These are phyloP conservation scores for Francoa sonchifolia DNA, from an alignment of 441 rosid species.

Conservation along the genomic window DNA sequence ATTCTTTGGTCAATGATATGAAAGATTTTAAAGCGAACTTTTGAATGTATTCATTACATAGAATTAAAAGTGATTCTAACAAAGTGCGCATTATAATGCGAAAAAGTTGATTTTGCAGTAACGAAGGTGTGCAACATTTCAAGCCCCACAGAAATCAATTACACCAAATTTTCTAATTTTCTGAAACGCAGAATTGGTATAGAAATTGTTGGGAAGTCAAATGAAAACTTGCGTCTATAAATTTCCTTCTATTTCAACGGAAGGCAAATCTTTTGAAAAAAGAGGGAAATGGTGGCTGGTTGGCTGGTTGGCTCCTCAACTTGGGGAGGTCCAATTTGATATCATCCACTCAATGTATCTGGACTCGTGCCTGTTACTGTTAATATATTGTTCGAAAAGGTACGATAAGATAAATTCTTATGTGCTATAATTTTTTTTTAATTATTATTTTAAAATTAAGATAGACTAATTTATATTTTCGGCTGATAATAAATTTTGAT, in stretches of 20 bases:
- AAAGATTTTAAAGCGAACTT: conserved; percentile 10
- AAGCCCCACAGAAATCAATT: conserved; percentile 24
- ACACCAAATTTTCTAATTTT: too few species aligned
- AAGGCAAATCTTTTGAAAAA: conserved; percentile 1
- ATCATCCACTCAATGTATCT: background rate
- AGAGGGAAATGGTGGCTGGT: conserved; percentile 2
- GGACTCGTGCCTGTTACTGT: conserved; percentile 1
- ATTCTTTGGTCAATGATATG: too few species aligned
- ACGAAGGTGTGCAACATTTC: conserved; percentile 22
- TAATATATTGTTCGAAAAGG: background rate
- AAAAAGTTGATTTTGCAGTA: conserved; percentile 18
- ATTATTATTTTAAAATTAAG: too few species aligned
- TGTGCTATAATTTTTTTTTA: too few species aligned
- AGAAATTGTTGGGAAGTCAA: too few species aligned
- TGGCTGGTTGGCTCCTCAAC: conserved; percentile 31
- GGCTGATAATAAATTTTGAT: too few species aligned
- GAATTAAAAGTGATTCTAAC: conserved; percentile 14
- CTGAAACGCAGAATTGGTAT: too few species aligned
- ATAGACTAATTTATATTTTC: too few species aligned
- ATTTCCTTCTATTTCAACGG: too few species aligned
- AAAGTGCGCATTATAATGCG: conserved; percentile 21
- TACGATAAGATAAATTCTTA: too few species aligned
- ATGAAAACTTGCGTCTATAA: too few species aligned
- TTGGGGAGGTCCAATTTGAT: conserved; percentile 22
- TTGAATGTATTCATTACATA: too few species aligned